Conservation (phyloP, 441 rosid species). For the Kokia cookei region DNA sequence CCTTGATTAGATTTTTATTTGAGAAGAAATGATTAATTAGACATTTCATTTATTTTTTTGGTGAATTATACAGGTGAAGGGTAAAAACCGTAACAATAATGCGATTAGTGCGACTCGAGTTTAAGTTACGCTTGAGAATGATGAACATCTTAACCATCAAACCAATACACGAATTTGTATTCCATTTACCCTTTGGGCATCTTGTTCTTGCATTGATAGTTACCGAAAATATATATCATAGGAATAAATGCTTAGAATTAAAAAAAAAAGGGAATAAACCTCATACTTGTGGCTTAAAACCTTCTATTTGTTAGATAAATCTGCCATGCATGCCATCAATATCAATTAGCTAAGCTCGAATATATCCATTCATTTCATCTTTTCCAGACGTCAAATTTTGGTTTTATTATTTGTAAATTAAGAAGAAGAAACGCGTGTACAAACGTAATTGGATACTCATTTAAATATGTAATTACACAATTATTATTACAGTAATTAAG, state of each 20-base stretch:
- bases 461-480: too few relatives aligned
- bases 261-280: neutral
- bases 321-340: neutral
- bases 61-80: too few relatives aligned
- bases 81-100: too few relatives aligned
- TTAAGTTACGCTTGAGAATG: too few relatives aligned
- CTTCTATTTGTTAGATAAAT: neutral
- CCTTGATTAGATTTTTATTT: neutral
- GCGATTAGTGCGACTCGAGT: too few relatives aligned
- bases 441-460: too few relatives aligned
- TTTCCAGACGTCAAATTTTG: neutral
- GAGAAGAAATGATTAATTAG: neutral
- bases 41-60: neutral
- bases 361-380: neutral
- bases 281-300: neutral
- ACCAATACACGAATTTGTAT: too few relatives aligned
- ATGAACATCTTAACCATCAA: too few relatives aligned
- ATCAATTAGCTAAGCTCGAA: neutral
- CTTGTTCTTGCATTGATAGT: neutral
- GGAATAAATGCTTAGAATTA: neutral
- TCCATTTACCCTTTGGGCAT: neutral
- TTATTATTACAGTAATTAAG: too few relatives aligned
- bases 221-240: neutral
- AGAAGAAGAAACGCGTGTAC: neutral
- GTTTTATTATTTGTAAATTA: neutral